Base-by-base conservation (phyloP, 192 early-diverging fungal genomes). In the Pilobolus umbonatus region DNA sequence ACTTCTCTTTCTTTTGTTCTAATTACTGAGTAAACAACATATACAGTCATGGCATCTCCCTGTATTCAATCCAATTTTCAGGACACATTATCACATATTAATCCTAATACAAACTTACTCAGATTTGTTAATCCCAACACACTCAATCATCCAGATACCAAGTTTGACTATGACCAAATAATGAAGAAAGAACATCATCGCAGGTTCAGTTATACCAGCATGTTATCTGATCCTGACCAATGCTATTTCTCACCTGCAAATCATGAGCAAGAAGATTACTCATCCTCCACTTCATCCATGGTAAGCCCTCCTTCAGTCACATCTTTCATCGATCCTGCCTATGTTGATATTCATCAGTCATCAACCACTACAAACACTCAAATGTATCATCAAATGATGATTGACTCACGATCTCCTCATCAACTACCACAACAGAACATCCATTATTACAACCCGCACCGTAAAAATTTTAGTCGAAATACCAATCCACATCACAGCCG, bases 121-220 rank as follows among this genome's bases (percentile, higher is more conserved):
- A 32, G 52, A 32, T 54, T 54, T 54, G 31, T 54, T 34, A 54
- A 54, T 25, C 52, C 52, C 19, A 54, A 54, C 4, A 36, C 21
- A 36, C 22, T 54, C 24, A 54, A 29, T 10, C 52, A 54, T 19
- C 45, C 49, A 53, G n/a, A 28, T 34, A 22, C 51, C 6, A 25
- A 21, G 22, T 26, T 12, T 46, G 32, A 54, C 38, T 32, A 54
- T 22, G 24, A 54, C 38, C 52, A 54, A 36, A 38, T 36, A 22
- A 36, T 54, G 24, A 54, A 54, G 12, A 54, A 35, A 38, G 34
- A 54, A 4, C 32, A 54, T 12, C 32, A 36, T 31, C 49, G 52
- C 35, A 38, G 52, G 25, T 54, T 54, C 11, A 54, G 52, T 14
- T 54, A 54, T 22, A 34, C 52, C 15, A 54, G 52, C 25, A 54